Evolutionary conservation across 2,329 filamentous ascomycete genomes (phyloP), one percentile per base, ranked within the genome.

Genomic region (Ophiobolus disseminans): DNA sequence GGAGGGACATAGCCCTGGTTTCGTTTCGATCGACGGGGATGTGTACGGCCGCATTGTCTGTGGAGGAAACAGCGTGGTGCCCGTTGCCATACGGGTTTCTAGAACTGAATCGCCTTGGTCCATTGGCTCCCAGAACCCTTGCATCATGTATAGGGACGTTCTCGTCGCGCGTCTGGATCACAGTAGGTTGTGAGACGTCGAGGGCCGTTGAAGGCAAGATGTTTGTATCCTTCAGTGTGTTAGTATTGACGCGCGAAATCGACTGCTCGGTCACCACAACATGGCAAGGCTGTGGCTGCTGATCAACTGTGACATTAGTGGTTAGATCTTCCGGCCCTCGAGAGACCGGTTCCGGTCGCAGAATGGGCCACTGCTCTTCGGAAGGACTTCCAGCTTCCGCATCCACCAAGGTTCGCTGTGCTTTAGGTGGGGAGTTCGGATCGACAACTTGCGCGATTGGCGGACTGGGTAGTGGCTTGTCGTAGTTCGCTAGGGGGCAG

Each of bases 391-490:
- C 68, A 11, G 75, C 70, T 19, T 65, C 65, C 11, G 75, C 74
- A 45, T 76, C 75, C 5, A 77, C 52, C 16, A 77, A 62, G 2
- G 69, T 72, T 13, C 72, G 70, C 21, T 65, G 62, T 23, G 71
- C 64, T 50, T 73, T 74, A 6, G 57, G 60, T 3, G 74, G 73
- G 40, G 68, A 74, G 16, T 55, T 38, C 3, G 58, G 55, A 26
- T 68, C 57, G 8, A 63, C 43, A 4, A 75, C 22, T 11, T 70
- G 66, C 19, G 61, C 68, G 10, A 73, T 45, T 2, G 75, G 75
- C 8, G 69, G 68, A 31, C 71, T 68, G 7, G 75, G 75, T 4
- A 77, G 59, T n/a, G 72, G 68, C 53, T 77, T 77, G 25, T 75
- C 53, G 20, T 45, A 42, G 21, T 38, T 50, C 5, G n/a, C 2